phyloP scores from a whole-genome alignment of 2,329 filamentous ascomycete genomes.

The Fonsecaea multimorphosa region DNA sequence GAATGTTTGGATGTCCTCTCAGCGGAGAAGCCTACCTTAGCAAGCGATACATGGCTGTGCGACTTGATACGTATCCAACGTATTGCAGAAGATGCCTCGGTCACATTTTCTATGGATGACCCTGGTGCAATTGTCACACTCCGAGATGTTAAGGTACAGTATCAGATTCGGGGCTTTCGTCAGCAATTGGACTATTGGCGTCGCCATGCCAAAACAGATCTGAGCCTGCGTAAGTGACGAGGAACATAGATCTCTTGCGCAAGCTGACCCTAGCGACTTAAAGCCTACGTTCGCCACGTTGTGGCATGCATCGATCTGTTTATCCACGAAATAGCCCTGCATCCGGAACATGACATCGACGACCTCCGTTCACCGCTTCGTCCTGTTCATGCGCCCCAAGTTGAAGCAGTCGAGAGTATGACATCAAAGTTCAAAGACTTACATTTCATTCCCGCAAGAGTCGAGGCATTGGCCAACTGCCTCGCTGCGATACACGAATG shows the following conservation, averaged over 20 bases:
- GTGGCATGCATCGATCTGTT: conserved; percentile 71
- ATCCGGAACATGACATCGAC: conserved; percentile 64
- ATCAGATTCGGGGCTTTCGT: conserved; percentile 69
- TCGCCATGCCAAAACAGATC: conserved; percentile 57
- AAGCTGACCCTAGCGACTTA: conserved; percentile 4
- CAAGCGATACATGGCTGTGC: conserved; percentile 62
- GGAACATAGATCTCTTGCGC: not conserved
- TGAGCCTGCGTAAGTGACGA: conserved; percentile 54
- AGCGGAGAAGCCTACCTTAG: conserved; percentile 60
- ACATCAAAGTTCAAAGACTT: conserved; percentile 29
- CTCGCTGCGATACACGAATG: conserved; percentile 69
- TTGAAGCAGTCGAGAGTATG: conserved; percentile 59
- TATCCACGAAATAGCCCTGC: conserved; percentile 76
- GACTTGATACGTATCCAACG: conserved; percentile 65
- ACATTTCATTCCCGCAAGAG: conserved; percentile 59
- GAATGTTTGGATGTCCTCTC: conserved; percentile 65
- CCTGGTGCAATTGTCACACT: conserved; percentile 59
- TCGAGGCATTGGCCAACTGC: conserved; percentile 70
- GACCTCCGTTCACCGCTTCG: conserved; percentile 44
- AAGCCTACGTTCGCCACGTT: conserved; percentile 59
- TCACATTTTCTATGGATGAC: conserved; percentile 71
- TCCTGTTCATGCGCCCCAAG: conserved; percentile 62
- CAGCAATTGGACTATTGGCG: conserved; percentile 68
- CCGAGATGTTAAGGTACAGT: conserved; percentile 67
- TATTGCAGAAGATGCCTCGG: conserved; percentile 71